A percentile compares a stretch with the other conserved stretches of the same genome.
phyloP scores from a whole-genome alignment of 805 yeast genomes.

The Deakozyma indianensis region DNA sequence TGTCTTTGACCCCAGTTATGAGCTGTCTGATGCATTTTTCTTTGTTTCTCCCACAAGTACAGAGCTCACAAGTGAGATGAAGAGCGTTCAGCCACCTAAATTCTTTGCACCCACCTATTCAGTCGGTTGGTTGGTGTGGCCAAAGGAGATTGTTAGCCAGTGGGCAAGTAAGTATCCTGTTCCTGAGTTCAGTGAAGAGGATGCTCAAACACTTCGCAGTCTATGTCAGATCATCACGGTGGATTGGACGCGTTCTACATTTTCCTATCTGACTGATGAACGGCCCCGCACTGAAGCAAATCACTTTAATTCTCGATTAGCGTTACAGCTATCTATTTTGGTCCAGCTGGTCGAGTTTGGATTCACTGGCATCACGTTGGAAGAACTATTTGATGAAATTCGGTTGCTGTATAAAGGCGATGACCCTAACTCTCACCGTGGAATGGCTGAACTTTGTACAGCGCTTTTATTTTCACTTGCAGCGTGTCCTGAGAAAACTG shows the following conservation, averaged over 20 bases:
- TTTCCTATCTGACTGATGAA: not conserved
- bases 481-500: not conserved
- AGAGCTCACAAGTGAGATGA: not conserved
- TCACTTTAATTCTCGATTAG: not conserved
- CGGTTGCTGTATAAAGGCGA: not conserved
- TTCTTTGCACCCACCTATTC: not conserved
- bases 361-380: not conserved
- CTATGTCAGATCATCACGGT: not conserved
- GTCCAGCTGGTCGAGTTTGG: not conserved
- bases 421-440: not conserved
- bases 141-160: not conserved
- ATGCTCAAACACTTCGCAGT: not conserved
- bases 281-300: not conserved
- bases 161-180: not conserved
- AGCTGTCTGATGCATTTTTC: not conserved
- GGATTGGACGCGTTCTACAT: not conserved
- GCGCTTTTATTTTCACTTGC: not conserved
- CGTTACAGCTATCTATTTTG: not conserved
- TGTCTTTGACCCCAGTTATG: not conserved
- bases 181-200: not conserved
- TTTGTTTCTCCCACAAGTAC: not conserved
- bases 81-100: not conserved
- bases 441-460: not conserved
- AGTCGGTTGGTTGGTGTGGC: not conserved
- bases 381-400: not conserved